Evolutionary conservation across 2,329 filamentous ascomycete genomes (phyloP), one percentile per base, ranked within the genome.

Genomic region (Exophiala aquamarina): DNA sequence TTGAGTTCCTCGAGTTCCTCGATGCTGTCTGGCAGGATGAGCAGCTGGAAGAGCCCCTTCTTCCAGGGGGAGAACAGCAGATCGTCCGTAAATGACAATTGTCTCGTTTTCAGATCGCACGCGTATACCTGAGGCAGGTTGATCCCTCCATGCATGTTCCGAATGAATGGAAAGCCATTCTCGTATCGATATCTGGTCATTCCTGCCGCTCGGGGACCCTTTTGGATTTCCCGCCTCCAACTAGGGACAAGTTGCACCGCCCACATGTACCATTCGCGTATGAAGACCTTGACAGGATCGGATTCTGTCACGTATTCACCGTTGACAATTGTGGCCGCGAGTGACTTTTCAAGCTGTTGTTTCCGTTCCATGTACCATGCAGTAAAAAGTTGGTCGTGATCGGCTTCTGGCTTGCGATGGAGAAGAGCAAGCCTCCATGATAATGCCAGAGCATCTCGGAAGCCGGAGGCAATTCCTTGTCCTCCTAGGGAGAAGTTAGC

Each of bases 381-480:
- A 5, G 23, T 44, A 1, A 70, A 48, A 9, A 68, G 33, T 3
- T 45, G 26, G 4, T 61, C 49, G 41, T 66, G 59, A 29, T 57
- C 41, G 9, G 47, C 49, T 14, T 29, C 38, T 10, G 47, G 52
- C 8, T 53, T 40, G 18, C 48, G 54, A 44, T 58, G 59, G 13
- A 66, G 59, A 1, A 67, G 39, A 6, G 59, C 57, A 2, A 70
- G 58, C 6, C 68, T 61, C 68, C 68, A 71, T 10, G 67, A 61
- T 3, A 72, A 54, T 1, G 60, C 57, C 8, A 59, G 48, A 1
- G 68, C 68, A 44, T 71, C 69, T 15, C 69, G 62, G 41, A 72
- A 66, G 2, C 70, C 70, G 2, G 65, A 69, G 2, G 63, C 61
- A 28, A 71, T 71, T 2, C 70, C 69, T 52, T 71, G 69, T 2